These are phyloP conservation scores for Fusarium drepaniforme DNA, from an alignment of 2,329 filamentous ascomycete species.

Conservation along the genomic window DNA sequence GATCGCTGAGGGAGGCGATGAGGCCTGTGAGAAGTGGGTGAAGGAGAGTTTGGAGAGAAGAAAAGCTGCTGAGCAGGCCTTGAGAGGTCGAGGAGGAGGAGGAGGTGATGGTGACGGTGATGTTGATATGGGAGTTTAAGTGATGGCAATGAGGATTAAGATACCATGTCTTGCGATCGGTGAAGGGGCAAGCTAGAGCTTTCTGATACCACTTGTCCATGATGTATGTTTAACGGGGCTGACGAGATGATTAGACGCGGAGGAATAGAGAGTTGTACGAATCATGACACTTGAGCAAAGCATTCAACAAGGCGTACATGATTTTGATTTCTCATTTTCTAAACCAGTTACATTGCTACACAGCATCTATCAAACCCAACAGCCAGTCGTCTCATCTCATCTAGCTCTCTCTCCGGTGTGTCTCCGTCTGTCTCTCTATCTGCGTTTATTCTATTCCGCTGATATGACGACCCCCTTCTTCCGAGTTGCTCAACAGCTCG, in stretches of 20 bases:
- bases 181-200: slow-evolving; percentile 1
- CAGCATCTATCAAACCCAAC: slow-evolving; percentile 23
- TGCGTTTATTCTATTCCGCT: background rate
- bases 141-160: slow-evolving; percentile 10
- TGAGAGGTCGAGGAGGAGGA: slow-evolving; percentile 48
- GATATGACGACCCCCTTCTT: background rate
- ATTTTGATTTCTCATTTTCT: slow-evolving; percentile 14
- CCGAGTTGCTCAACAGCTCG: background rate
- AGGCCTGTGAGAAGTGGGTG: slow-evolving; percentile 79
- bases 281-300: background rate
- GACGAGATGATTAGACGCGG: slow-evolving; percentile 2
- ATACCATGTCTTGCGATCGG: slow-evolving; percentile 18
- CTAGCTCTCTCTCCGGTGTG: background rate
- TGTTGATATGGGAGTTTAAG: slow-evolving; percentile 55
- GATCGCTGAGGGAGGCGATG: slow-evolving; percentile 72
- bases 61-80: slow-evolving; percentile 52
- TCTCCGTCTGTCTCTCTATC: background rate
- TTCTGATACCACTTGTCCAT: slow-evolving; percentile 20
- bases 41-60: slow-evolving; percentile 73
- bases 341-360: slow-evolving; percentile 25
- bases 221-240: background rate
- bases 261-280: background rate
- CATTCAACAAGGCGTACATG: background rate
- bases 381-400: background rate
- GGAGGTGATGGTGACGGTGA: slow-evolving; percentile 53